A percentile compares a stretch with the other conserved stretches of the same genome.
phyloP scores from a whole-genome alignment of 2,329 filamentous ascomycete species.

The Zasmidium citrigriseum region DNA sequence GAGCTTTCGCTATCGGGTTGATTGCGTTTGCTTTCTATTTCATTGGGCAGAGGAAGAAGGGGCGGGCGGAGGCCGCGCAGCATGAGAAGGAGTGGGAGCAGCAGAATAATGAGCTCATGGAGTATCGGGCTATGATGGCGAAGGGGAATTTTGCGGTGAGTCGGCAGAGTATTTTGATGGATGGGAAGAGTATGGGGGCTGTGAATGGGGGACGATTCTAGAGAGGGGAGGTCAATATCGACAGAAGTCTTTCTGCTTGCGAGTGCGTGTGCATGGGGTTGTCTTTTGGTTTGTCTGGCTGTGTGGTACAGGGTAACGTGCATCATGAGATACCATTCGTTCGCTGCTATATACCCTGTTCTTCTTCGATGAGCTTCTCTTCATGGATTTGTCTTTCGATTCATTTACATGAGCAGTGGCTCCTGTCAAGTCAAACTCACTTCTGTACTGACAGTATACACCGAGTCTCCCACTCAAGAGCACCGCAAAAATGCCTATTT shows the following conservation, averaged over 20 bases:
- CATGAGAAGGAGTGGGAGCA: slow-evolving; percentile 51
- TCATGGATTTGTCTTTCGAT: too few relatives aligned
- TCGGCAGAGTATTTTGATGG: slow-evolving; percentile 20
- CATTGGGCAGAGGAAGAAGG: slow-evolving; percentile 51
- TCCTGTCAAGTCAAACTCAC: too few relatives aligned
- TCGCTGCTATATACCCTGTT: neutral
- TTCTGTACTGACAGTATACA: too few relatives aligned
- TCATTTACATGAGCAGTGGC: too few relatives aligned
- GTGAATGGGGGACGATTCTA: slow-evolving; percentile 13
- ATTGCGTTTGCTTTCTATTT: slow-evolving; percentile 46
- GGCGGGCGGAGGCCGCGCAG: slow-evolving; percentile 49
- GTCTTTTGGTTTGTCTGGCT: neutral
- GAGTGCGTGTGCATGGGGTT: neutral
- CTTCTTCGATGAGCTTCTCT: too few relatives aligned
- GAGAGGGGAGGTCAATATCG: neutral
- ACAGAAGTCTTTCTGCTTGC: neutral
- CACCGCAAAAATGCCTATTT: too few relatives aligned
- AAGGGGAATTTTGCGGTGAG: slow-evolving; percentile 29
- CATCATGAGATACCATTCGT: slow-evolving; percentile 17
- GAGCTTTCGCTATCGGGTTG: slow-evolving; percentile 39
- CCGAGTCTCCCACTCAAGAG: too few relatives aligned
- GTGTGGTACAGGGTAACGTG: slow-evolving; percentile 16
- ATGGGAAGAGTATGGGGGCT: slow-evolving; percentile 16
- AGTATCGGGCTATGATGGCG: slow-evolving; percentile 32
- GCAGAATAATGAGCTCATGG: slow-evolving; percentile 38